Conservation (phyloP, 352 stramenopile species). For the Phytopythium boreale region DNA sequence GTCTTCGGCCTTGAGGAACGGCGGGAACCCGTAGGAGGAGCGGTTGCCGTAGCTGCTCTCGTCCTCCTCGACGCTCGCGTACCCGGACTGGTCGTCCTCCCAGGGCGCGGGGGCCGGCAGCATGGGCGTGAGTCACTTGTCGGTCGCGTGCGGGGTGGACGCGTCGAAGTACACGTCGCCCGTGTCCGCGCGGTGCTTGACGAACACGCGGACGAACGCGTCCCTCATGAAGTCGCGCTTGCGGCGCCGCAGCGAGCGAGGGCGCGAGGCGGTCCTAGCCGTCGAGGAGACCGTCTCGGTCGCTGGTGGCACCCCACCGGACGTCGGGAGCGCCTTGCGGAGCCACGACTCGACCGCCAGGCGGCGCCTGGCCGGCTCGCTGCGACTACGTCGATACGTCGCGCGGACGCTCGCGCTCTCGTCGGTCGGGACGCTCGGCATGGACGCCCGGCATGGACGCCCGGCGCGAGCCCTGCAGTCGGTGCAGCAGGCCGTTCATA, state of each 20-base stretch:
- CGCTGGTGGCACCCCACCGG: neutral
- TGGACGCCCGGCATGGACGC: constrained; percentile 2
- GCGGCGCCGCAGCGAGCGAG: neutral
- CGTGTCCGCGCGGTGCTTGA: constrained; percentile 4
- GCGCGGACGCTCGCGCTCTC: neutral
- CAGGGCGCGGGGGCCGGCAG: neutral
- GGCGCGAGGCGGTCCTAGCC: neutral
- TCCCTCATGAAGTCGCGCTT: constrained; percentile 21
- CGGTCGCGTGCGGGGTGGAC: neutral
- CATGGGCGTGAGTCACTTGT: neutral
- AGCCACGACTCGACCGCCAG: constrained; percentile 1
- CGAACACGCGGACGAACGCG: constrained; percentile 14
- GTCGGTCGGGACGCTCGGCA: constrained; percentile 1
- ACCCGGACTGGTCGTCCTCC: neutral
- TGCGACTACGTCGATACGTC: neutral
- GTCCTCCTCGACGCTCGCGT: neutral
- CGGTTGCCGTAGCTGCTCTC: neutral
- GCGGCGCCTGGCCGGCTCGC: neutral
- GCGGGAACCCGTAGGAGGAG: neutral
- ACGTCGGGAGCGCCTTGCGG: neutral
- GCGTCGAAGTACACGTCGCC: neutral
- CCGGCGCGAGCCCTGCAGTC: neutral
- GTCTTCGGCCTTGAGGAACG: neutral
- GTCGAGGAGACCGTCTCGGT: neutral
- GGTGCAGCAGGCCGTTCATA: neutral